Evolutionary conservation across 169 alveolate genomes (phyloP), one percentile per base, ranked within the genome.

Genomic region (Cardiosporidium cionae): DNA sequence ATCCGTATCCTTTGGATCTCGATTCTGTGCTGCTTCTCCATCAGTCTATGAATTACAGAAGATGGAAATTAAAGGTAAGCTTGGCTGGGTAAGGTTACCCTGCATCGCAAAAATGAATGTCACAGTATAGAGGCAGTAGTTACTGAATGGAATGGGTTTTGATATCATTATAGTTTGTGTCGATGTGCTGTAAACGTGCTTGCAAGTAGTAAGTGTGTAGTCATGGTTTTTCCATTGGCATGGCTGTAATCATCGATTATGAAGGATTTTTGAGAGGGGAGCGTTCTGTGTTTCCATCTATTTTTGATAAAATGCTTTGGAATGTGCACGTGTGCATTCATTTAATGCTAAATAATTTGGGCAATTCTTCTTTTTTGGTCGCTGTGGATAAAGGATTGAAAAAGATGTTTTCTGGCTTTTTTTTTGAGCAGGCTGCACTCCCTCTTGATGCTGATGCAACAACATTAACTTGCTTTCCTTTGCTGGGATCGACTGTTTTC

Each of bases 51-150:
- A 62, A 36, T 7, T 7, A 27, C 0, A 52, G 73, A 32, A 70
- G 80, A 33, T 32, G 72, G 16, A 65, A 74, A 27, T n/a, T 74
- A 4, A 63, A 29, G 66, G 80, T 74, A 7, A 22, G 65, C 35
- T 31, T 28, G 0, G 22, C 33, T 25, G 16, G 54, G 25, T 7
- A 5, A 65, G 52, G 6, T 5, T 7, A 22, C 3, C 68, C 68
- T 7, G 16, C 16, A 6, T 62, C 16, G 23, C 16, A 16, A 6
- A 16, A 6, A 6, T 6, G 9, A 7, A 7, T 16, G 27, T n/a
- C 6, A 7, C 9, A 6, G 6, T 6, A 7, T 62, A 7, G 68
- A 25, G 16, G 16, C 9, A 16, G 6, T n/a, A 16, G 9, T n/a
- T 6, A 16, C 68, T 7, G 68, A 16, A 6, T 62, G 68, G 7